These are phyloP conservation scores for Phytophthora ohioensis DNA, from an alignment of 352 stramenopile species.

Conservation along the genomic window DNA sequence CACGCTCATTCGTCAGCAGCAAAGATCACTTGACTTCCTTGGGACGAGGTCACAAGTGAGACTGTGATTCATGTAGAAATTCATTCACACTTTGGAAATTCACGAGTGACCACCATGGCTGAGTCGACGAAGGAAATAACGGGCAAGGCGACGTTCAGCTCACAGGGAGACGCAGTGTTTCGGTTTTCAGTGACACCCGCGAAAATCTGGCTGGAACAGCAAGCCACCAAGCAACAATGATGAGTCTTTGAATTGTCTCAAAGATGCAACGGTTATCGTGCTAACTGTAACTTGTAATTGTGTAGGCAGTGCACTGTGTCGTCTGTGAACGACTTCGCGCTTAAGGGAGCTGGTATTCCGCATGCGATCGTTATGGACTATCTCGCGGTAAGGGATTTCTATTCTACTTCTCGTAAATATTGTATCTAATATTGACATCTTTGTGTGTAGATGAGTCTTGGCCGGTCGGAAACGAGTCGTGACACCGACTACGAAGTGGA, in stretches of 20 bases:
- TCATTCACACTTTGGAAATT: slow-evolving; percentile 17
- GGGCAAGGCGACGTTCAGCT: slow-evolving; percentile 30
- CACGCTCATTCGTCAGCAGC: slow-evolving; percentile 17
- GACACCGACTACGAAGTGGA: slow-evolving; percentile 30
- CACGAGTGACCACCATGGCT: not conserved
- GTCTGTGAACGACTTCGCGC: slow-evolving; percentile 37
- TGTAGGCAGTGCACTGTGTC: slow-evolving; percentile 37
- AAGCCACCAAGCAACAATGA: slow-evolving; percentile 34
- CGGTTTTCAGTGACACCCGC: slow-evolving; percentile 21
- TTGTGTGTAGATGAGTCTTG: slow-evolving; percentile 26
- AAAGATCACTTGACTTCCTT: slow-evolving; percentile 12
- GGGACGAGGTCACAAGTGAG: not conserved
- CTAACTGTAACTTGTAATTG: not conserved
- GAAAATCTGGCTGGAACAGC: slow-evolving; percentile 33
- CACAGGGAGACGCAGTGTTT: slow-evolving; percentile 25
- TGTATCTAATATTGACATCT: slow-evolving; percentile 3
- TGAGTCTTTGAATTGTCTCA: not conserved
- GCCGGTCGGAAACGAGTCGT: slow-evolving; percentile 3
- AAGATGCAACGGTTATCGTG: not conserved
- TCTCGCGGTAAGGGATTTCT: slow-evolving; percentile 20
- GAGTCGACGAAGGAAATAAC: slow-evolving; percentile 24
- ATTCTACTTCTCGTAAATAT: too few species aligned
- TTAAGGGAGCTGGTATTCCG: slow-evolving; percentile 36
- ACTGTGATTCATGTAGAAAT: not conserved
- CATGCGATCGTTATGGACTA: slow-evolving; percentile 41